These are phyloP conservation scores for Thielaviopsis euricoi DNA, from an alignment of 2,329 filamentous ascomycete species.

Conservation along the genomic window DNA sequence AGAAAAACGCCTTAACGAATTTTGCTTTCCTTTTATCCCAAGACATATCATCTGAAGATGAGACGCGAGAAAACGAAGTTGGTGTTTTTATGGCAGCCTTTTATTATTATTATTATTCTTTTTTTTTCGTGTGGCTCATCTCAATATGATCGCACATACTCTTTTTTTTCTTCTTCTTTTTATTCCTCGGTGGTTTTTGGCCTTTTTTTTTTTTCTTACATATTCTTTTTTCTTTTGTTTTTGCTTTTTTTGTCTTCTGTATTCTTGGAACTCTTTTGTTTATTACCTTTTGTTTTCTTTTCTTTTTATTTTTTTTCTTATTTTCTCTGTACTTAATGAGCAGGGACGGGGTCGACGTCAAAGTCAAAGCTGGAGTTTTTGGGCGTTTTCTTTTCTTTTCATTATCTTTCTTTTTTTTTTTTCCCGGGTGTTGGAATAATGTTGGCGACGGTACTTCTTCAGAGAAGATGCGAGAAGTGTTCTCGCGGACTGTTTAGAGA, in stretches of 20 bases:
- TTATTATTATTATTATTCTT: background rate
- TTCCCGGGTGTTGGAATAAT: too few relatives aligned
- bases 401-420: too few relatives aligned
- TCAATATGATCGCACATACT: background rate
- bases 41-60: too few relatives aligned
- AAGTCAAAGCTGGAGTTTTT: background rate
- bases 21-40: too few relatives aligned
- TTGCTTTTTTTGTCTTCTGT: background rate
- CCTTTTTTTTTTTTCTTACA: constrained; percentile 1
- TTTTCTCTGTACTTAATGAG: background rate
- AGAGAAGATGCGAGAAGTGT: too few relatives aligned
- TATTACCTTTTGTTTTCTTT: background rate
- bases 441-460: too few relatives aligned
- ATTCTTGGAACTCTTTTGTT: background rate
- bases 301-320: background rate
- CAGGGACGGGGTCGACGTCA: too few relatives aligned
- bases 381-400: background rate
- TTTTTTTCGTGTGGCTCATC: background rate
- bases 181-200: background rate
- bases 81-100: too few relatives aligned
- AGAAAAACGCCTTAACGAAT: too few relatives aligned
- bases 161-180: too few relatives aligned
- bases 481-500: too few relatives aligned
- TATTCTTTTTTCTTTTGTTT: background rate
- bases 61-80: too few relatives aligned